These are phyloP conservation scores for Aureobasidium musti DNA, from an alignment of 2,329 filamentous ascomycete genomes.

Conservation along the genomic window DNA sequence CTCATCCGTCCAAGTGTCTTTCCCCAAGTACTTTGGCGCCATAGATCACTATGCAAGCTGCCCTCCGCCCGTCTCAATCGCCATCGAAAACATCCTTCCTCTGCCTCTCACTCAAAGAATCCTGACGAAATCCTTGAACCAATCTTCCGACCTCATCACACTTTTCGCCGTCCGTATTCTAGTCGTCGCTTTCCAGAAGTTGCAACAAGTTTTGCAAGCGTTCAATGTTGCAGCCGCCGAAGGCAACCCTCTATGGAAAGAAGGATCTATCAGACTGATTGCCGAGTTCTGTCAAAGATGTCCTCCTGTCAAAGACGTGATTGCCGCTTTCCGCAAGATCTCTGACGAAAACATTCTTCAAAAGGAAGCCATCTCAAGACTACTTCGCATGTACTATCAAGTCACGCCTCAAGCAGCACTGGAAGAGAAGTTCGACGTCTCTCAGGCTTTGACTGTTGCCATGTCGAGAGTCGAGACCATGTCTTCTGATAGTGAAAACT, in stretches of 20 bases:
- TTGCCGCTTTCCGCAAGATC: slow-evolving; percentile 70
- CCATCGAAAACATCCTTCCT: slow-evolving; percentile 85
- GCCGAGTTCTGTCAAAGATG: slow-evolving; percentile 76
- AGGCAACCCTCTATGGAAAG: slow-evolving; percentile 62
- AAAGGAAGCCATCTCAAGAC: slow-evolving; percentile 73
- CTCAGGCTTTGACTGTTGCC: slow-evolving; percentile 69
- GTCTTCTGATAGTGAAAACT: slow-evolving; percentile 42
- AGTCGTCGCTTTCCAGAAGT: slow-evolving; percentile 75
- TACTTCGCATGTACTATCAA: slow-evolving; percentile 84
- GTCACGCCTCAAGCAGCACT: slow-evolving; percentile 76
- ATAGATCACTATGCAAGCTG: slow-evolving; percentile 61
- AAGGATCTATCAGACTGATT: slow-evolving; percentile 66
- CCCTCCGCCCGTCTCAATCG: slow-evolving; percentile 75
- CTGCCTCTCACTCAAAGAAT: slow-evolving; percentile 78
- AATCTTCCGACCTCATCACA: slow-evolving; percentile 74
- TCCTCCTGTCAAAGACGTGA: slow-evolving; percentile 78
- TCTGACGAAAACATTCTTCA: slow-evolving; percentile 70
- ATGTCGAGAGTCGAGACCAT: slow-evolving; percentile 61
- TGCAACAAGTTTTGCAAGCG: slow-evolving; percentile 64
- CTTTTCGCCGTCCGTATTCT: slow-evolving; percentile 83
- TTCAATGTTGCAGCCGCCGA: slow-evolving; percentile 55
- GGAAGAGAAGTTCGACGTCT: slow-evolving; percentile 85
- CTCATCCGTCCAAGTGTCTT: slow-evolving; percentile 70
- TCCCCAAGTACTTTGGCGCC: slow-evolving; percentile 73
- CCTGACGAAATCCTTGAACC: slow-evolving; percentile 74